phyloP scores from a whole-genome alignment of 1,139 yeast genomes.

The Pichia cactophila region DNA sequence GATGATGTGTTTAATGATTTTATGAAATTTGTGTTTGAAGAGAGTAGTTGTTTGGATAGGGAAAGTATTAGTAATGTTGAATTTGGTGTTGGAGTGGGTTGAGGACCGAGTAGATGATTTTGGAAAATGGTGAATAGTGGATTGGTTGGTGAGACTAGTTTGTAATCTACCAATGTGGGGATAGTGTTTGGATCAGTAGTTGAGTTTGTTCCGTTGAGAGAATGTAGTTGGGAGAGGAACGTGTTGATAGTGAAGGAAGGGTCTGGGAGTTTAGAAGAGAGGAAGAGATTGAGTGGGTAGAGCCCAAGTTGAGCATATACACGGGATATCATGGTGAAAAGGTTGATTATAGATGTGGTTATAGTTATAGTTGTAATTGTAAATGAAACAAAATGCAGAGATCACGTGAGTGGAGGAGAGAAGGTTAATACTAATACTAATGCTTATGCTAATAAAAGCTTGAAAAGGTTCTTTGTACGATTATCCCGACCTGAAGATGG shows the following conservation, averaged over 20 bases:
- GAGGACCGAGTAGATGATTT: not conserved
- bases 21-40: conserved; percentile 7
- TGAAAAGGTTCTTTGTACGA: too few species aligned
- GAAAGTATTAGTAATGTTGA: conserved; percentile 7
- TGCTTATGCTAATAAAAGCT: too few species aligned
- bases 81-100: not conserved
- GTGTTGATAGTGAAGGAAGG: conserved; percentile 3
- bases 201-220: not conserved
- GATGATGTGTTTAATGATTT: conserved; percentile 2
- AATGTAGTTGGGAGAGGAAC: conserved; percentile 6
- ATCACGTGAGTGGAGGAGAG: too few species aligned
- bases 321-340: not conserved
- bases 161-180: conserved; percentile 13
- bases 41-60: conserved; percentile 7
- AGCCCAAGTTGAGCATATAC: not conserved
- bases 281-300: conserved; percentile 11
- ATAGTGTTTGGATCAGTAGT: conserved; percentile 12
- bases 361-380: too few species aligned
- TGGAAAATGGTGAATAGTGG: conserved; percentile 2
- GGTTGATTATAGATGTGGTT: not conserved
- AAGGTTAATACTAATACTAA: too few species aligned
- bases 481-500: too few species aligned
- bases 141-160: conserved; percentile 4
- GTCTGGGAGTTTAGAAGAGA: conserved; percentile 1
- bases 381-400: too few species aligned